Base-by-base conservation (phyloP, 2,329 filamentous ascomycete species). In the Pestalotiopsis sp. region DNA sequence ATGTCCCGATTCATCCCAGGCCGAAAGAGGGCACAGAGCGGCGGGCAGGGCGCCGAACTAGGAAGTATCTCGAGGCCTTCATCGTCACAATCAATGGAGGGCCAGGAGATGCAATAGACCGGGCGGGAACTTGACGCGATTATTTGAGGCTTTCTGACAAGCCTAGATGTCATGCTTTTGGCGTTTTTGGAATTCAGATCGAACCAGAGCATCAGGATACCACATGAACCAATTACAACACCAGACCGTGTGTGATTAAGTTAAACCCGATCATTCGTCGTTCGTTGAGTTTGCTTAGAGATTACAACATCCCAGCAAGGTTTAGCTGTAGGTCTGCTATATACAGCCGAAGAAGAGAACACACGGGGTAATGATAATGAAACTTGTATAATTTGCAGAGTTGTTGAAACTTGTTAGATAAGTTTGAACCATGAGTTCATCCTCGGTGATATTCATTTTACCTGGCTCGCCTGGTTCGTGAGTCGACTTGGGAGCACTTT, bases 1-100 rank as follows among this genome's bases (percentile, higher is more conserved):
- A 74, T 78, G 71, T 74, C 77, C 59, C 73, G 77, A 39, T 78
- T 78, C 66, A 78, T 78, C 24, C 76, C 76, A 1, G 76, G 77
- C 14, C 76, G 77, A 22, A 78, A 78, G 70, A 72, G 76, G 67
- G 76, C 77, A 61, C 77, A 78, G 66, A 78, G 75, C 68, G 30
- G 30, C 30, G 64, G 64, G 20, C 76, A 78, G 68, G 77, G 75
- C 17, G 72, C 76, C 3, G 77, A 78, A 70, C 64, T 78, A 20
- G 72, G 74, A n/a, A 70, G 65, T 39, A 75, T 78, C 44, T 75
- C 78, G 17, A 72, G 74, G 58, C 76, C 76, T n/a, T 73, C 70
- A n/a, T 76, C 76, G 4, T 71, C 73, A 11, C 73, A 74, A 26
- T 73, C 75, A 1, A 63, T 71, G 14, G 73, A 73, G 9, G 71